phyloP scores from a whole-genome alignment of 2,329 filamentous ascomycete genomes.

The Epicoccum nigrum region DNA sequence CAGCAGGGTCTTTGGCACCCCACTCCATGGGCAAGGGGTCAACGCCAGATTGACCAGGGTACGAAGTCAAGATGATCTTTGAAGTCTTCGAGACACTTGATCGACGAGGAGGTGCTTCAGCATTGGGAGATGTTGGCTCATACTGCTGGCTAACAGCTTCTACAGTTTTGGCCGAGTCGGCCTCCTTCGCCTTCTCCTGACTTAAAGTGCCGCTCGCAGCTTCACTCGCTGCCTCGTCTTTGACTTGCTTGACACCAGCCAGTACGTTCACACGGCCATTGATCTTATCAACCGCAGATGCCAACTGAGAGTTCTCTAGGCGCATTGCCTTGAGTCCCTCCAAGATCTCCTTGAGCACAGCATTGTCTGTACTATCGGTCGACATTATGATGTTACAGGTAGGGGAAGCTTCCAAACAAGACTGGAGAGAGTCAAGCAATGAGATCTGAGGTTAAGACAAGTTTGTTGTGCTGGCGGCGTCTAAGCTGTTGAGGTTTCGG shows the following conservation, averaged over 20 bases:
- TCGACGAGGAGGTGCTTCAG: conserved; percentile 45
- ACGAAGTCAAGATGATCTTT: conserved; percentile 77
- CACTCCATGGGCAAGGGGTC: conserved; percentile 88
- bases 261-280: conserved; percentile 67
- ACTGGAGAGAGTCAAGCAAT: conserved; percentile 1
- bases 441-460: conserved; percentile 1
- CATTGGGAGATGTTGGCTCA: conserved; percentile 42
- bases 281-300: conserved; percentile 64
- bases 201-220: conserved; percentile 30
- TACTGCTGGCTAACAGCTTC: conserved; percentile 50
- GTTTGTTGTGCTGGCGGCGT: conserved; percentile 4
- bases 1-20: conserved; percentile 76
- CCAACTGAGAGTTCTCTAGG: conserved; percentile 61
- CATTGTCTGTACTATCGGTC: conserved; percentile 39
- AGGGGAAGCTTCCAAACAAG: conserved; percentile 6
- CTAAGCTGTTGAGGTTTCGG: conserved; percentile 14
- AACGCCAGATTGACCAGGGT: conserved; percentile 92
- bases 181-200: conserved; percentile 41
- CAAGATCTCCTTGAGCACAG: conserved; percentile 62
- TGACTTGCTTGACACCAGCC: conserved; percentile 63
- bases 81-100: conserved; percentile 57
- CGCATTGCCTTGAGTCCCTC: conserved; percentile 61
- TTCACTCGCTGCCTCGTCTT: conserved; percentile 53
- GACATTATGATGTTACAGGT: conserved; percentile 33
- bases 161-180: conserved; percentile 42